These are phyloP conservation scores for Fraxinus latifolia DNA, from an alignment of 305 asterid species.

Conservation along the genomic window DNA sequence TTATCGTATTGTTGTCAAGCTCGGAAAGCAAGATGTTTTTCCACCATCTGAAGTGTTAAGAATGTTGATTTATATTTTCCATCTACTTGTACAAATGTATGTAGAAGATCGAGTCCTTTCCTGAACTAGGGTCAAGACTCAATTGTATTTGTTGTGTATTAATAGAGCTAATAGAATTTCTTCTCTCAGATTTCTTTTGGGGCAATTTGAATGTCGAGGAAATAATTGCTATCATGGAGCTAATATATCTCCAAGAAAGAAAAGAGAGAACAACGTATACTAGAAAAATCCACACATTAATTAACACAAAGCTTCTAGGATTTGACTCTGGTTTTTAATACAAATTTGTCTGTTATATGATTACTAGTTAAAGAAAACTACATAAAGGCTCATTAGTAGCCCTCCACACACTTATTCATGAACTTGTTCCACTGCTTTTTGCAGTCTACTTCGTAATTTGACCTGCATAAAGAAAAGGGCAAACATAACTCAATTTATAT, in stretches of 20 bases:
- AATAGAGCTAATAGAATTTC: background rate
- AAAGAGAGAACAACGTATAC: background rate
- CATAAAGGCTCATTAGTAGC: background rate
- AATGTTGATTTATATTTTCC: background rate
- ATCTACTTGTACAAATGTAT: background rate
- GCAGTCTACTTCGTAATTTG: background rate
- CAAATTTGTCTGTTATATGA: background rate
- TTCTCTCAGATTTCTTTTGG: background rate
- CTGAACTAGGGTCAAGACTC: background rate
- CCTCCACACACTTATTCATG: background rate
- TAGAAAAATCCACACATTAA: background rate
- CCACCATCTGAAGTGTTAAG: background rate
- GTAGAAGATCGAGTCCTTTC: background rate
- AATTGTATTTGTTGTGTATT: background rate
- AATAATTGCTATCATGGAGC: background rate
- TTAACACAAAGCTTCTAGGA: background rate
- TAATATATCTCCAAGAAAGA: background rate
- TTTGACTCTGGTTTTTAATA: background rate
- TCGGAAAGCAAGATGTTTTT: background rate
- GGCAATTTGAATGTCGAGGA: background rate
- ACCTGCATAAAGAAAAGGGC: background rate
- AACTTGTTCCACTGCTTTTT: background rate
- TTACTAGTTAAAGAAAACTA: background rate
- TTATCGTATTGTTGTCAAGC: background rate
- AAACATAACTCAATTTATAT: background rate